These are phyloP conservation scores for Ophiostoma piceae DNA, from an alignment of 2,329 filamentous ascomycete genomes.

Conservation along the genomic window DNA sequence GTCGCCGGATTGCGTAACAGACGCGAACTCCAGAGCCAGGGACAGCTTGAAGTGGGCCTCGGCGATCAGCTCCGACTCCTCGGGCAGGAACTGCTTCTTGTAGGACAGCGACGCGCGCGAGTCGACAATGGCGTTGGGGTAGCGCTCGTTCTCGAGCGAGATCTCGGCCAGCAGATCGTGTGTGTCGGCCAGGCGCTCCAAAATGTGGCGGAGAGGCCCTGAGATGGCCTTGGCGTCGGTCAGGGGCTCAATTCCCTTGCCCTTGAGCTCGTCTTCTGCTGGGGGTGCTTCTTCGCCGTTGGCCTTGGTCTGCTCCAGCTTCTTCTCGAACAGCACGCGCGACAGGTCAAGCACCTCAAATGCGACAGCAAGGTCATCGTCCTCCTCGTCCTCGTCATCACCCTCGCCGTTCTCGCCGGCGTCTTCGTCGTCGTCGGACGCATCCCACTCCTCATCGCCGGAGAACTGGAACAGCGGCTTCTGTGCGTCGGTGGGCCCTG, in stretches of 20 bases:
- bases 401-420: slow-evolving; percentile 31
- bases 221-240: slow-evolving; percentile 28
- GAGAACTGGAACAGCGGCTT: slow-evolving; percentile 87
- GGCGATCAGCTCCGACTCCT: slow-evolving; percentile 78
- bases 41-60: slow-evolving; percentile 97
- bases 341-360: slow-evolving; percentile 82
- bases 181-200: slow-evolving; percentile 84
- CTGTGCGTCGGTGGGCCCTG: slow-evolving; percentile 43
- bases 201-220: slow-evolving; percentile 54
- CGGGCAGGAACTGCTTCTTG: slow-evolving; percentile 71
- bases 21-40: slow-evolving; percentile 88
- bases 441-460: slow-evolving; percentile 89
- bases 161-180: slow-evolving; percentile 94
- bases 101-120: slow-evolving; percentile 70
- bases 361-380: slow-evolving; percentile 71
- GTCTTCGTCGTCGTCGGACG: slow-evolving; percentile 61
- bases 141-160: slow-evolving; percentile 93
- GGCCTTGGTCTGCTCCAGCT: slow-evolving; percentile 38
- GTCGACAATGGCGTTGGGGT: slow-evolving; percentile 80
- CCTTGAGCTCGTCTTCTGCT: slow-evolving; percentile 27
- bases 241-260: slow-evolving; percentile 34
- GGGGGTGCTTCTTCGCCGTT: slow-evolving; percentile 33
- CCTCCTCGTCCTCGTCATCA: slow-evolving; percentile 54
- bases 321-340: slow-evolving; percentile 58
- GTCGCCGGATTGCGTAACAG: slow-evolving; percentile 54